phyloP scores from a whole-genome alignment of 129 eudicot species.

The Lonicera japonica region DNA sequence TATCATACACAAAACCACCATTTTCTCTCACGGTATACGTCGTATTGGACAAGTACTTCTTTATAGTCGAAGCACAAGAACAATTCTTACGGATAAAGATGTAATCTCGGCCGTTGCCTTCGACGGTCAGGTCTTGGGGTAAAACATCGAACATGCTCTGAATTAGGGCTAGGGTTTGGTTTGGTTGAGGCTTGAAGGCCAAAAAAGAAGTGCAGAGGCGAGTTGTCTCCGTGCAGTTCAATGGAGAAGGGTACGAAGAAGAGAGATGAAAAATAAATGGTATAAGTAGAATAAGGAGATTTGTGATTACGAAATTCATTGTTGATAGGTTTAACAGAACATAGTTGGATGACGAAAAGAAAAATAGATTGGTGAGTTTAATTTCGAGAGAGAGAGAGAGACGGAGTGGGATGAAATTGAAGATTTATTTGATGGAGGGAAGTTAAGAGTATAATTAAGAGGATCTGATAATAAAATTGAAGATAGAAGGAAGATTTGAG shows the following conservation, averaged over 20 bases:
- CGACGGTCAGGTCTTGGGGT: constrained; percentile 52
- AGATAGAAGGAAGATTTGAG: no score
- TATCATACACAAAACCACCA: constrained; percentile 60
- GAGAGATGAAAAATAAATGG: not conserved
- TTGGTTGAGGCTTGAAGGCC: constrained; percentile 55
- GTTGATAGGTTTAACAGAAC: not conserved
- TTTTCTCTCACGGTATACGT: constrained; percentile 63
- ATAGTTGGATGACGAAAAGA: no score
- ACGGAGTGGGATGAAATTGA: not conserved
- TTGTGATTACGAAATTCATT: constrained; percentile 17
- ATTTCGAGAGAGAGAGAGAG: no score
- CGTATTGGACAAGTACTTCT: constrained; percentile 54
- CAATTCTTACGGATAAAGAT: constrained; percentile 72
- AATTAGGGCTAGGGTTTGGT: constrained; percentile 55
- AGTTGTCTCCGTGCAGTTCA: constrained; percentile 69
- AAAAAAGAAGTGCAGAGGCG: constrained; percentile 79
- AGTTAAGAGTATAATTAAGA: no score
- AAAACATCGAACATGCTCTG: constrained; percentile 91
- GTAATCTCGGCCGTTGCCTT: constrained; percentile 47
- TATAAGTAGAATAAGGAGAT: constrained; percentile 5
- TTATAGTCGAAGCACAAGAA: constrained; percentile 43
- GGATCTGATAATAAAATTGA: no score
- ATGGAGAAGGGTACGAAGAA: constrained; percentile 43
- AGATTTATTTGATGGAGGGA: not conserved
- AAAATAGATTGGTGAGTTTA: no score